Percentiles rank a stretch among this genome's conserved stretches.
Evolutionary conservation across 306 rosid genomes (phyloP).

Genomic region (Spatholobus suberectus): DNA sequence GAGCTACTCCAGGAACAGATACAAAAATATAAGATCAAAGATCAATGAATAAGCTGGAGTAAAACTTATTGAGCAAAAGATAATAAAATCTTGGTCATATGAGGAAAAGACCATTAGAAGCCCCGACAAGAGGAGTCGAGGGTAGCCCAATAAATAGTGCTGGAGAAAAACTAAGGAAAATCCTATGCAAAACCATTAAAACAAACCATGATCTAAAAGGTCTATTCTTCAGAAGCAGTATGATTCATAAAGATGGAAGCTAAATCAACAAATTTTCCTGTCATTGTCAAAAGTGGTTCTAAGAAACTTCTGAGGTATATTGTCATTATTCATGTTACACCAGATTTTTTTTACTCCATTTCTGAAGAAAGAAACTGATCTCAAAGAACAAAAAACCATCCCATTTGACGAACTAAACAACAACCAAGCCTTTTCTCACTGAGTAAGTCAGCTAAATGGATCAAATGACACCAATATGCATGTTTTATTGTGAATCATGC

Average conservation of each 20-base stretch:
- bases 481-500: not conserved
- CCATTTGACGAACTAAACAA: not conserved
- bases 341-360: not conserved
- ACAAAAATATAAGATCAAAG: not conserved
- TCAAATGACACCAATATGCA: not conserved
- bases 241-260: not conserved
- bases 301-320: not conserved
- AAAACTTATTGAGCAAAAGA: not conserved
- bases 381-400: not conserved
- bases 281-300: not conserved
- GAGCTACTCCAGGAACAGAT: not conserved
- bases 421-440: not conserved
- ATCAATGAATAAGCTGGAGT: not conserved
- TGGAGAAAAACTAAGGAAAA: not conserved
- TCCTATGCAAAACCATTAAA: not conserved
- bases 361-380: not conserved
- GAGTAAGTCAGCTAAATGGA: not conserved
- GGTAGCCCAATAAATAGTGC: not conserved
- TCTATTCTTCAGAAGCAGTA: not conserved
- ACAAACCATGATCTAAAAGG: not conserved
- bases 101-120: not conserved
- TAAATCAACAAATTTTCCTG: not conserved
- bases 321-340: not conserved
- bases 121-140: not conserved
- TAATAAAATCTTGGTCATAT: not conserved